These are phyloP conservation scores for Lolium rigidum DNA, from an alignment of 176 grass and related monocot genomes.

Conservation along the genomic window DNA sequence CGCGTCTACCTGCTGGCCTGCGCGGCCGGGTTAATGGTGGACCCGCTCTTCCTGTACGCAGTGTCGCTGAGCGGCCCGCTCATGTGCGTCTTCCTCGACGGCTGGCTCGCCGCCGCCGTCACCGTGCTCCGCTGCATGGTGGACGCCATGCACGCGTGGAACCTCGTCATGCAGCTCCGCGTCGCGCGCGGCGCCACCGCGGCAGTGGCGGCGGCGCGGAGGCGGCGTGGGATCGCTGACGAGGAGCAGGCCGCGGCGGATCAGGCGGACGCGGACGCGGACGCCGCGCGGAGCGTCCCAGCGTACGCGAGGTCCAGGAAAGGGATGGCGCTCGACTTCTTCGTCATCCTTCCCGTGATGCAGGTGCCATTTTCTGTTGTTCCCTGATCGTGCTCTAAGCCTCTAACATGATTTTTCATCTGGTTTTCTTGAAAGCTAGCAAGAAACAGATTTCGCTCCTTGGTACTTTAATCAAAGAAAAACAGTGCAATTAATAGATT, in stretches of 20 bases:
- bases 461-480: too few species aligned
- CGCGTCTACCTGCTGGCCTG: conserved; percentile 77
- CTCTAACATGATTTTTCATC: background rate
- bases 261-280: conserved; percentile 33
- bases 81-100: conserved; percentile 94
- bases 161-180: conserved; percentile 68
- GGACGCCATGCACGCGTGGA: conserved; percentile 81
- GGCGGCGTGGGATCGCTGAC: conserved; percentile 7
- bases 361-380: conserved; percentile 51
- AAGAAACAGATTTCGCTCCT: background rate
- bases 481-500: too few species aligned
- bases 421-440: background rate
- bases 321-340: conserved; percentile 69
- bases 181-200: background rate
- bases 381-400: background rate
- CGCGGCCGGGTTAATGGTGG: conserved; percentile 79
- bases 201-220: background rate
- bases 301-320: conserved; percentile 53
- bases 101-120: conserved; percentile 81
- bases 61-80: conserved; percentile 72
- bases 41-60: conserved; percentile 94
- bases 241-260: conserved; percentile 41
- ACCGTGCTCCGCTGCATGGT: conserved; percentile 80
- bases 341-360: conserved; percentile 80
- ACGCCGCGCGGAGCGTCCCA: conserved; percentile 15